These are phyloP conservation scores for Acorus calamus DNA, from an alignment of 106 monocot genomes.

Conservation along the genomic window DNA sequence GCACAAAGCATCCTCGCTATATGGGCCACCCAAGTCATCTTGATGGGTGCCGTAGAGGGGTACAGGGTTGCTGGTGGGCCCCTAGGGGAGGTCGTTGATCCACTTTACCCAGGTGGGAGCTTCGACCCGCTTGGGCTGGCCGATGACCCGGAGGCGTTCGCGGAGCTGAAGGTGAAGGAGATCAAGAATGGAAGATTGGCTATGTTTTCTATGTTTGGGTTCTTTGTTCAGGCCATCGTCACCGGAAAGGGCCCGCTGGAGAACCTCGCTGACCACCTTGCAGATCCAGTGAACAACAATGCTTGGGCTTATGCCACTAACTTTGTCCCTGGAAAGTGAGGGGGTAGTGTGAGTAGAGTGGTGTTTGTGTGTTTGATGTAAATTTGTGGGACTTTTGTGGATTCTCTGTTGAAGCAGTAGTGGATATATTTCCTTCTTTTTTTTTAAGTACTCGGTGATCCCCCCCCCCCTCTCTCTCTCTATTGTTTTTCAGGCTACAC, in stretches of 20 bases:
- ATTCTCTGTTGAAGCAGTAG: too few species aligned
- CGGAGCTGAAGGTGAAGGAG: slow-evolving; percentile 24
- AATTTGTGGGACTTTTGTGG: too few species aligned
- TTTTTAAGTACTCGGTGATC: too few species aligned
- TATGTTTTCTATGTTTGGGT: too few species aligned
- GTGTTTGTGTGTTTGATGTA: too few species aligned
- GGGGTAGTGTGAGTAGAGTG: neutral
- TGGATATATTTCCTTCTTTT: too few species aligned
- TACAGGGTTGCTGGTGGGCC: slow-evolving; percentile 68
- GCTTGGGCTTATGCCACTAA: slow-evolving; percentile 37
- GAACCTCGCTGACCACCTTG: slow-evolving; percentile 12
- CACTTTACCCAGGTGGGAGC: slow-evolving; percentile 27
- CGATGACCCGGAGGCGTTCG: slow-evolving; percentile 36
- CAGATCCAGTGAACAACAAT: slow-evolving; percentile 34
- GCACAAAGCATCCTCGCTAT: slow-evolving; percentile 74
- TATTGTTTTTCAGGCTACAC: too few species aligned
- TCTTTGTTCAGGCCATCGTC: too few species aligned
- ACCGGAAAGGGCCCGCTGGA: too few species aligned
- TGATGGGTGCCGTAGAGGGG: slow-evolving; percentile 65
- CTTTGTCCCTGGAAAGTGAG: slow-evolving; percentile 35
- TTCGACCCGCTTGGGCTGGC: slow-evolving; percentile 33
- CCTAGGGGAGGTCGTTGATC: slow-evolving; percentile 43
- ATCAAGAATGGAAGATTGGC: too few species aligned
- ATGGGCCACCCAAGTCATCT: slow-evolving; percentile 53
- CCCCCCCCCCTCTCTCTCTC: too few species aligned